Conservation (phyloP, 2,329 filamentous ascomycete species). For the Claviceps sp. region DNA sequence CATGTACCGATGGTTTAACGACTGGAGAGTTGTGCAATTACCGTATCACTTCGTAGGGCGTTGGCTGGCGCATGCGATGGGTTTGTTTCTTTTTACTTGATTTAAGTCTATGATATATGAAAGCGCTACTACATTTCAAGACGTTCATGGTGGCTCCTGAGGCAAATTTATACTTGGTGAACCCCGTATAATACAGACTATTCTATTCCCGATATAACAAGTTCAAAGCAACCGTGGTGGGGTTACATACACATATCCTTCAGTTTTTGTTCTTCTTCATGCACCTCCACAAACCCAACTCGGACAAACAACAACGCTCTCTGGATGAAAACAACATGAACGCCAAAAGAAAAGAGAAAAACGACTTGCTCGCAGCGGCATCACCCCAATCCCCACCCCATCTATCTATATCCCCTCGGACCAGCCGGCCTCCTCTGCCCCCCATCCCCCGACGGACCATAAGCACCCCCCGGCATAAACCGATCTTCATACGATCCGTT, state of each 20-base stretch:
- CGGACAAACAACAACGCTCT: background rate
- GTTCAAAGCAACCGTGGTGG: too few species aligned
- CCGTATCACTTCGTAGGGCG: background rate
- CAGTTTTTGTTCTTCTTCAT: too few species aligned
- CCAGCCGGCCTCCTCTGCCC: conserved; percentile 26
- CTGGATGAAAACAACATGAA: background rate
- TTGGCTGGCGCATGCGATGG: background rate
- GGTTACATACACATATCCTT: too few species aligned
- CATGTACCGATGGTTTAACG: background rate
- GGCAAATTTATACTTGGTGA: too few species aligned
- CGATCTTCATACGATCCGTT: conserved; percentile 28
- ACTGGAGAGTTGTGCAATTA: background rate
- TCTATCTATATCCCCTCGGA: conserved; percentile 24
- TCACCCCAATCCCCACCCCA: background rate
- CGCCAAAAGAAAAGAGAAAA: too few species aligned
- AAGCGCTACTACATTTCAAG: too few species aligned
- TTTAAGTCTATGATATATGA: background rate
- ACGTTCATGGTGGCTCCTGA: too few species aligned
- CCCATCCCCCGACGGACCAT: conserved; percentile 25
- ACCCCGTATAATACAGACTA: too few species aligned
- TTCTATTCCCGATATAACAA: too few species aligned
- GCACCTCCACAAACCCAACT: too few species aligned
- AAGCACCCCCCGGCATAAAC: conserved; percentile 29
- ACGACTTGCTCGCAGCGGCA: too few species aligned
- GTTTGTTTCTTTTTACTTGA: background rate